Percentiles rank a stretch among this genome's conserved stretches.
Evolutionary conservation across 495 filamentous ascomycete genomes (phyloP).

Genomic region (Tuber melanosporum): DNA sequence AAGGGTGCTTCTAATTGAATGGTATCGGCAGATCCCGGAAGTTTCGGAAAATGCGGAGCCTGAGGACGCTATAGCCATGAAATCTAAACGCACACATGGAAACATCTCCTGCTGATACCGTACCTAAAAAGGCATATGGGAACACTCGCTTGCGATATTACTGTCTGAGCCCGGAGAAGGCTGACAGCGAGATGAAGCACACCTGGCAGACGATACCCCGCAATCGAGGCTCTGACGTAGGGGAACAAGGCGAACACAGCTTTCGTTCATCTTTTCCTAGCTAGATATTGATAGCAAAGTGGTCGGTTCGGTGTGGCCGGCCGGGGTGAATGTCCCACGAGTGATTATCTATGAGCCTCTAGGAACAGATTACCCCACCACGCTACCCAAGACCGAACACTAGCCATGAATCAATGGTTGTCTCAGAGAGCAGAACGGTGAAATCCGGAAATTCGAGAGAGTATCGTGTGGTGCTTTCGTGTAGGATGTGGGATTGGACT

Average conservation of each 20-base stretch:
- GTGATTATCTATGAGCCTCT: background rate
- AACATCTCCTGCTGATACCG: background rate
- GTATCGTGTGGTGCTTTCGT: background rate
- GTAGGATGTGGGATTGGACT: background rate
- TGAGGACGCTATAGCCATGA: background rate
- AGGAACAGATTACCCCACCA: background rate
- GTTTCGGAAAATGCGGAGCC: background rate
- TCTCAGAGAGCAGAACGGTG: background rate
- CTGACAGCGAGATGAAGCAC: background rate
- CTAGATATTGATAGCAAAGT: background rate
- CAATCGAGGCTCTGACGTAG: background rate
- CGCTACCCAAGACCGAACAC: background rate
- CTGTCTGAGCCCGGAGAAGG: background rate
- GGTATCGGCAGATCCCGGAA: background rate
- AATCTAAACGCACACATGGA: background rate
- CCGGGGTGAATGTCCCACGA: background rate
- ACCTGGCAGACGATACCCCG: background rate
- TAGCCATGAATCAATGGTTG: background rate
- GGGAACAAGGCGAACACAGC: background rate
- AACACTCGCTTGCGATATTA: background rate
- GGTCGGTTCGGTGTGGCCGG: background rate
- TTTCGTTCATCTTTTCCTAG: background rate
- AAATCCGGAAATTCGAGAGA: background rate
- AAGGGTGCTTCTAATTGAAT: background rate
- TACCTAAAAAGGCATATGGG: background rate